Evolutionary conservation across 441 rosid species (phyloP).

Genomic region (Omphalea diandra): DNA sequence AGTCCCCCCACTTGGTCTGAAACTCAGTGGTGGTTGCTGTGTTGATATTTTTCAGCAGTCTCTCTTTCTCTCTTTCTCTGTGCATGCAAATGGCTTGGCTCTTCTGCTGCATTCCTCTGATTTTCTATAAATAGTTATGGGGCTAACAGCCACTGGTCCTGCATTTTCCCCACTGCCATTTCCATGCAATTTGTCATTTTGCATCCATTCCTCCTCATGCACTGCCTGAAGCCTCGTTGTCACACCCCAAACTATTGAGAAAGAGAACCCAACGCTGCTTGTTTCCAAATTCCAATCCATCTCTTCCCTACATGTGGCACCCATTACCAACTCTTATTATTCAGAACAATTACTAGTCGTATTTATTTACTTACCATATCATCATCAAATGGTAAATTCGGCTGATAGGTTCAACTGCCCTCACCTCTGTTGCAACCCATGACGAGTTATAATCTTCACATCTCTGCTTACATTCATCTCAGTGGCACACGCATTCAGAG

Average conservation of each 20-base stretch:
- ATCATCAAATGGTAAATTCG: too few relatives aligned
- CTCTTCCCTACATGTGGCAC: conserved; percentile 18
- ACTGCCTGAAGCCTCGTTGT: conserved; percentile 8
- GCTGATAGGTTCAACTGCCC: too few relatives aligned
- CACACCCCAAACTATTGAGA: conserved; percentile 10
- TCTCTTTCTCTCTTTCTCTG: neutral
- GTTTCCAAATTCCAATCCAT: neutral
- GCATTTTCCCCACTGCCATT: conserved; percentile 40
- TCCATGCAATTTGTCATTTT: conserved; percentile 35
- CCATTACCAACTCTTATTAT: neutral
- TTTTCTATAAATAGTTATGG: conserved; percentile 36
- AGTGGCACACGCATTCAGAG: too few relatives aligned
- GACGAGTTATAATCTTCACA: too few relatives aligned
- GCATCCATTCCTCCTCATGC: conserved; percentile 21
- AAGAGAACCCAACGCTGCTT: conserved; percentile 28
- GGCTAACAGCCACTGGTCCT: conserved; percentile 26
- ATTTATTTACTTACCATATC: too few relatives aligned
- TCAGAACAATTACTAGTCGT: too few relatives aligned
- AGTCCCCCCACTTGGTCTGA: conserved; percentile 37
- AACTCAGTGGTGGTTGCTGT: conserved; percentile 5
- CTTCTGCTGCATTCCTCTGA: conserved; percentile 29
- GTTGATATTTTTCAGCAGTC: neutral
- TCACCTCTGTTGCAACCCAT: neutral
- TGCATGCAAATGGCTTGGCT: conserved; percentile 26
- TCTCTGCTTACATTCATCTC: too few relatives aligned